These are phyloP conservation scores for Carex kokanica DNA, from an alignment of 176 grass and related monocot genomes.

Conservation along the genomic window DNA sequence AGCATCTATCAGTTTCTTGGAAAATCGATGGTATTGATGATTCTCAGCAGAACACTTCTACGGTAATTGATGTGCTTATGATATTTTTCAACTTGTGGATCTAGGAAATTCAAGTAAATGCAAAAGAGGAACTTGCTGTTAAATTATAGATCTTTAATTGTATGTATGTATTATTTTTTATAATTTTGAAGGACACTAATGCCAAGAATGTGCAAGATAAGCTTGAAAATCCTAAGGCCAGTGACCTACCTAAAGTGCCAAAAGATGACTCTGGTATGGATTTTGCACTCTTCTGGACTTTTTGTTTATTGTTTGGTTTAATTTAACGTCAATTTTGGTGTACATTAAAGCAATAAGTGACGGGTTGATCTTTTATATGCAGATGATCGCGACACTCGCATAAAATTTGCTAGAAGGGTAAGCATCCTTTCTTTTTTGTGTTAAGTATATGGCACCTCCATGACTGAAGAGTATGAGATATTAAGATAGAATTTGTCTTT, in stretches of 20 bases:
- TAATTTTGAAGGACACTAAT: constrained; percentile 44
- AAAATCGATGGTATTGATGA: constrained; percentile 56
- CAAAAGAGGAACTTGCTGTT: not conserved
- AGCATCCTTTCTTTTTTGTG: constrained; percentile 16
- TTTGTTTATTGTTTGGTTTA: constrained; percentile 17
- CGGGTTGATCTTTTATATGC: constrained; percentile 21
- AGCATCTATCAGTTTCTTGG: constrained; percentile 78
- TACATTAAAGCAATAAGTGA: constrained; percentile 13
- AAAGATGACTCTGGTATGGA: constrained; percentile 55
- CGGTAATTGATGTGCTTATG: constrained; percentile 3
- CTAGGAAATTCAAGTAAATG: not conserved
- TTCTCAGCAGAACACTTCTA: constrained; percentile 34
- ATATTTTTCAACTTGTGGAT: not conserved
- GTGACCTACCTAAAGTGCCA: constrained; percentile 31
- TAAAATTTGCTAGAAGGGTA: constrained; percentile 78
- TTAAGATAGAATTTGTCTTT: not conserved
- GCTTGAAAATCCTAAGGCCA: constrained; percentile 11
- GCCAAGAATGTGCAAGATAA: constrained; percentile 47
- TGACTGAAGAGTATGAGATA: not conserved
- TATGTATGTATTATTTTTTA: constrained; percentile 14
- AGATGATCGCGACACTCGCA: constrained; percentile 48
- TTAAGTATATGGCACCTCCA: not conserved
- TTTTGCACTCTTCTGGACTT: not conserved
- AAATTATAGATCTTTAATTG: not conserved
- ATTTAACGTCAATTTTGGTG: not conserved